Conservation (phyloP, 148 eudicot species). For the Persicaria tinctoria region DNA sequence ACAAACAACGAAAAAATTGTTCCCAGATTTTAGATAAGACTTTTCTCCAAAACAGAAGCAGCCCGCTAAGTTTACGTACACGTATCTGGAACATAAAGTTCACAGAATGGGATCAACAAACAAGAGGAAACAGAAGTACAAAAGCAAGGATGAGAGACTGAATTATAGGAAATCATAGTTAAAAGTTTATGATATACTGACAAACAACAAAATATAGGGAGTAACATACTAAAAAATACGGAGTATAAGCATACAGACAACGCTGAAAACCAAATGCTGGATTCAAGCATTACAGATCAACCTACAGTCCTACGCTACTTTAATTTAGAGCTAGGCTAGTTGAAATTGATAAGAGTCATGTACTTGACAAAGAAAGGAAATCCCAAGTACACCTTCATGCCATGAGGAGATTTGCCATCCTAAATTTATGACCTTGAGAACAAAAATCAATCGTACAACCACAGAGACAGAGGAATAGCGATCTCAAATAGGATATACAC, state of each 20-base stretch:
- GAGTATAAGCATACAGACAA: background rate
- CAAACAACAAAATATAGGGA: background rate
- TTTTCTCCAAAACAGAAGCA: conserved; percentile 20
- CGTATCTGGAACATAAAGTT: conserved; percentile 29
- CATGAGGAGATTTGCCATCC: background rate
- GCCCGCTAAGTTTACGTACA: conserved; percentile 24
- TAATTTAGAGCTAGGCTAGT: background rate
- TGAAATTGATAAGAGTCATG: background rate
- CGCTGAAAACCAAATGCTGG: background rate
- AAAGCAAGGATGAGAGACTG: conserved; percentile 31
- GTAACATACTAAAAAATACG: background rate
- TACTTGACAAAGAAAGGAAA: background rate
- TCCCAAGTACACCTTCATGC: background rate
- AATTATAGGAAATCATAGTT: background rate
- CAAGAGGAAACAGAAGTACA: conserved; percentile 9
- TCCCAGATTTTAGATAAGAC: conserved; percentile 18
- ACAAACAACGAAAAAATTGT: conserved; percentile 35
- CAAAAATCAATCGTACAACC: background rate
- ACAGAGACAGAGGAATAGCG: background rate
- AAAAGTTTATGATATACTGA: background rate
- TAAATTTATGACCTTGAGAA: background rate
- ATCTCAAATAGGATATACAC: background rate
- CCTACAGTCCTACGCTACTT: background rate
- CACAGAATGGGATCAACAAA: conserved; percentile 27
- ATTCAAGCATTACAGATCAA: background rate